Evolutionary conservation across 306 rosid species (phyloP).

Genomic region (Astragalus membranaceus): DNA sequence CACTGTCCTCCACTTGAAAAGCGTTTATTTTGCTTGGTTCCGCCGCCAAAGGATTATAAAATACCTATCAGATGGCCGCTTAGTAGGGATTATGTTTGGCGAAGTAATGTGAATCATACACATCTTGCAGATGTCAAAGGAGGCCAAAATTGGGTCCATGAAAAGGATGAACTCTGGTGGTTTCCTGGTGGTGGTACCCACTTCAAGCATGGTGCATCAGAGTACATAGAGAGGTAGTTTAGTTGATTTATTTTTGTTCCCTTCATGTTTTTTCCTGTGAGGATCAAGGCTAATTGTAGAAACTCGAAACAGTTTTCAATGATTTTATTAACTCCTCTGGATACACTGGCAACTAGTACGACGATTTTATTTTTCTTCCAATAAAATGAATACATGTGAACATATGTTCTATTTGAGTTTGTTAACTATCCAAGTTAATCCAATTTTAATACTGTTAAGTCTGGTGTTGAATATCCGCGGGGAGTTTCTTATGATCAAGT

Average conservation of each 20-base stretch:
- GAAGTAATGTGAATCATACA: conserved; percentile 86
- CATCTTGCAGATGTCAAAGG: conserved; percentile 92
- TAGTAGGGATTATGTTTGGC: conserved; percentile 94
- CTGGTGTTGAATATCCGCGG: neutral
- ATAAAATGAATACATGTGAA: neutral
- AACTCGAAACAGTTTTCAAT: neutral
- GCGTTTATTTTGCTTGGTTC: conserved; percentile 81
- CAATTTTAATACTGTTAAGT: neutral
- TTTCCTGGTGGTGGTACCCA: conserved; percentile 99
- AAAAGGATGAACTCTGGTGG: conserved; percentile 80
- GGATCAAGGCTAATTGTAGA: neutral
- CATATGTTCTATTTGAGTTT: neutral
- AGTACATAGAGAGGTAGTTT: conserved; percentile 74
- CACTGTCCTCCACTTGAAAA: conserved; percentile 80
- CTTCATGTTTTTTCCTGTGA: neutral
- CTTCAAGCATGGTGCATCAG: conserved; percentile 89
- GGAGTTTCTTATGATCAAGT: no score
- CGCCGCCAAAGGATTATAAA: conserved; percentile 81
- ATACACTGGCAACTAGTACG: neutral
- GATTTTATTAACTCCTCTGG: neutral
- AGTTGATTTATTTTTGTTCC: neutral
- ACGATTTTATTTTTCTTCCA: neutral
- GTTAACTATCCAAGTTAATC: neutral
- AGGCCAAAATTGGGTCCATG: conserved; percentile 98
- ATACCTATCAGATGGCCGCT: conserved; percentile 82